Conservation (phyloP, 2,329 filamentous ascomycete genomes). For the Pseudonectria foliicola region DNA sequence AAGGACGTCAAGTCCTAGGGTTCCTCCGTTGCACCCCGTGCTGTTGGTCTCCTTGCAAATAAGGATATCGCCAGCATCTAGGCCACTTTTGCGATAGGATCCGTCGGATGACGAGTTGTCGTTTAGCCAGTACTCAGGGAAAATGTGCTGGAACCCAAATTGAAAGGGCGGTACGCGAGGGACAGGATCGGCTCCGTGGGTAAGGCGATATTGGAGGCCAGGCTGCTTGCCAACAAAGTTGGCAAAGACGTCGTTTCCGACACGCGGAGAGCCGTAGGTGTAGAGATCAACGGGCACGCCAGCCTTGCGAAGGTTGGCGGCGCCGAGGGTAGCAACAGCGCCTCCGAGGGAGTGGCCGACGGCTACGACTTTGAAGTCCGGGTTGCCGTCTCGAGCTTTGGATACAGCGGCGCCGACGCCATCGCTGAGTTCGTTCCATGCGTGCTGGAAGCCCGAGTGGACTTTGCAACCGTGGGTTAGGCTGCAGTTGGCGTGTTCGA, state of each 20-base stretch:
- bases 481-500: slow-evolving; percentile 22
- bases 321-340: slow-evolving; percentile 55
- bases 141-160: slow-evolving; percentile 58
- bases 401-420: slow-evolving; percentile 37
- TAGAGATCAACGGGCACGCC: slow-evolving; percentile 48
- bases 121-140: slow-evolving; percentile 61
- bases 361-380: slow-evolving; percentile 46
- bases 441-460: slow-evolving; percentile 52
- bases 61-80: slow-evolving; percentile 30
- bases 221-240: slow-evolving; percentile 45
- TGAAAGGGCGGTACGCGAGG: slow-evolving; percentile 57
- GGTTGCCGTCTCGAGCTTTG: slow-evolving; percentile 37
- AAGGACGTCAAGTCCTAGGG: slow-evolving; percentile 34
- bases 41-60: slow-evolving; percentile 44
- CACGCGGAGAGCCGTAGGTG: slow-evolving; percentile 60
- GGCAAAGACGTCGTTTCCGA: slow-evolving; percentile 51
- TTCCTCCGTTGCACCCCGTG: slow-evolving; percentile 44
- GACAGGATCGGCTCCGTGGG: slow-evolving; percentile 60
- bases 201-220: slow-evolving; percentile 54
- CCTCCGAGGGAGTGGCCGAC: slow-evolving; percentile 65
- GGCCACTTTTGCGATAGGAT: too few species aligned
- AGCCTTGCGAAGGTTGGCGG: slow-evolving; percentile 44
- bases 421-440: slow-evolving; percentile 47
- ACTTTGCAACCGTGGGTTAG: slow-evolving; percentile 38
- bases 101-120: slow-evolving; percentile 27